Evolutionary conservation across 106 monocot genomes (phyloP), one percentile per base, ranked within the genome.

Genomic region (Allium sativum): DNA sequence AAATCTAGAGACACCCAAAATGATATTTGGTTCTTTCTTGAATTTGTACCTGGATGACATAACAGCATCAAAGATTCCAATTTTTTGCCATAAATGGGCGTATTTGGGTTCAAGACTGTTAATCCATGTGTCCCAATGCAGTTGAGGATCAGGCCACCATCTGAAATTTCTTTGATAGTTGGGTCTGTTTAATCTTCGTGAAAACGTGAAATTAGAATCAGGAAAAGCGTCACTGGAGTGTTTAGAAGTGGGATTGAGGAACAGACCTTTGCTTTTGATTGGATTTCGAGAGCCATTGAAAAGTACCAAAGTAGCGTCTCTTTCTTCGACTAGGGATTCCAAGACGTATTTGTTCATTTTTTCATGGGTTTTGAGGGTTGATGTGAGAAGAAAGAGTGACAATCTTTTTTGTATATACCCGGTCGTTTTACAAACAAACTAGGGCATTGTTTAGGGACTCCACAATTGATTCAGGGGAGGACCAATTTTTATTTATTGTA

Each of bases 91-190:
- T 6, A 66, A 47, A 7, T 68, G 52, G 1, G 61, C 64, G 52
- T 83, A 74, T 10, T 62, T 51, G 13, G 78, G 73, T 16, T 61
- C 52, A 45, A 86, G 68, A 58, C 80, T 91, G 3, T 70, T 63
- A 14, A 86, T 78, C 86, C 91, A 91, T 18, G 70, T 51, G 12
- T 48, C 68, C 86, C 91, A 91, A 40, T 71, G 67, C 16, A 65
- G 48, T 12, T 65, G 70, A 8, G 70, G 69, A 57, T 57, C 64
- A 13, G 54, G 42, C 86, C 91, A 86, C 0, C 86, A 82, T 21
- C 80, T 75, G 52, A 86, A 80, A 60, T 48, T 53, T 43, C 8
- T 56, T 20, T 61, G 73, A 46, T 55, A 4, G 46, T 6, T 43
- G 9, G 61, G 45, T 9, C n/a, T 18, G 15, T 21, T 53, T 14